Conservation (phyloP, 1,284 basidiomycete species). For the Porogramme epimiltina region DNA sequence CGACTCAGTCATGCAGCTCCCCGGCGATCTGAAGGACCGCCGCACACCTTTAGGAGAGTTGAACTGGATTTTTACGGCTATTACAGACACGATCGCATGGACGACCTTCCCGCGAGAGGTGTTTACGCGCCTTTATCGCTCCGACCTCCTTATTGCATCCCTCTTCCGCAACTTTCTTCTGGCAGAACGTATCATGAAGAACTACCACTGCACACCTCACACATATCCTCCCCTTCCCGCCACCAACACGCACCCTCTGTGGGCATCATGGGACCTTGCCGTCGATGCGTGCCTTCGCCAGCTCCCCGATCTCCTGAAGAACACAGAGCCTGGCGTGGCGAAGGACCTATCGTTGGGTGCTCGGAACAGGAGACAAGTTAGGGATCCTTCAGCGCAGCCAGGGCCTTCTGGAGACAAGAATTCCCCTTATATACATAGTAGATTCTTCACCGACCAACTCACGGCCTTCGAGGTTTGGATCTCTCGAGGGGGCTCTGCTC, state of each 20-base stretch:
- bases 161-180: constrained; percentile 96
- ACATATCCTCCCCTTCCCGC: constrained; percentile 91
- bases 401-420: constrained; percentile 43
- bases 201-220: constrained; percentile 96
- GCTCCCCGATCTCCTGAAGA: constrained; percentile 84
- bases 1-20: constrained; percentile 95
- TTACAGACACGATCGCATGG: constrained; percentile 99
- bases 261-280: constrained; percentile 98
- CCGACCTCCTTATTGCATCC: constrained; percentile 94
- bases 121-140: constrained; percentile 93
- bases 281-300: constrained; percentile 96
- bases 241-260: constrained; percentile 94
- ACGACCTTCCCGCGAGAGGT: constrained; percentile 93
- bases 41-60: constrained; percentile 96
- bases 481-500: constrained; percentile 82
- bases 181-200: constrained; percentile 98
- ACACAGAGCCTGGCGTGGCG: constrained; percentile 42
- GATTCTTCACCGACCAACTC: constrained; percentile 95
- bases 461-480: constrained; percentile 99
- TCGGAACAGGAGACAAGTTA: constrained; percentile 30
- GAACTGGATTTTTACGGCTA: constrained; percentile 99
- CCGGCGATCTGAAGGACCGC: constrained; percentile 95
- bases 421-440: constrained; percentile 82
- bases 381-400: constrained; percentile 23
- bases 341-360: constrained; percentile 35